phyloP scores from a whole-genome alignment of 2,329 filamentous ascomycete genomes.

The Cladobotryum protrusum region DNA sequence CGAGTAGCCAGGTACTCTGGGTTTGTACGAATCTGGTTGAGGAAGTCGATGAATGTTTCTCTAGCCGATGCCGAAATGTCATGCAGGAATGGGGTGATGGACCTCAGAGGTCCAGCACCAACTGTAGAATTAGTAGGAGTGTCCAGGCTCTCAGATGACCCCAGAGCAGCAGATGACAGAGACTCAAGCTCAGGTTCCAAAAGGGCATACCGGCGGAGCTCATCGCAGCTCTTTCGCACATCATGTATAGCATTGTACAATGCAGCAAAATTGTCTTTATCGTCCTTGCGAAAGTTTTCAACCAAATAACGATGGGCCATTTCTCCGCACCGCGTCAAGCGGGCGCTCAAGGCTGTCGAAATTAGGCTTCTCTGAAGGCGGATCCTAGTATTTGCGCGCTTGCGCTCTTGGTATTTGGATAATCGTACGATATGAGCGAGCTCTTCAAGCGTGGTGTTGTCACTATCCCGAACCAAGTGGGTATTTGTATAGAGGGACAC shows the following conservation, averaged over 20 bases:
- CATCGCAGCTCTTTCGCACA: constrained; percentile 70
- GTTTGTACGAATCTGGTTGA: constrained; percentile 77
- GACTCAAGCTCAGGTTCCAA: constrained; percentile 67
- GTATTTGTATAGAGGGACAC: constrained; percentile 60
- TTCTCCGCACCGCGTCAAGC: constrained; percentile 68
- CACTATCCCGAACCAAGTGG: constrained; percentile 52
- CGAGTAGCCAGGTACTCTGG: constrained; percentile 81
- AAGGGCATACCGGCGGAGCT: constrained; percentile 62
- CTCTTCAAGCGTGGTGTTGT: constrained; percentile 67
- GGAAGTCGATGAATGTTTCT: constrained; percentile 69
- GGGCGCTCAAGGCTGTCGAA: constrained; percentile 67
- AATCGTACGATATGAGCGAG: constrained; percentile 71
- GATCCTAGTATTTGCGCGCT: constrained; percentile 65
- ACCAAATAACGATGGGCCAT: constrained; percentile 69
- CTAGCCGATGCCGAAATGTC: constrained; percentile 71
- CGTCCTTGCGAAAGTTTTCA: constrained; percentile 70
- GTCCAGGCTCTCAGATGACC: constrained; percentile 45
- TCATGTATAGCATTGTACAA: constrained; percentile 74
- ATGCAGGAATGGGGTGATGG: constrained; percentile 55
- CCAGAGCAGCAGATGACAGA: constrained; percentile 35
- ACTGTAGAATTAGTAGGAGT: constrained; percentile 38
- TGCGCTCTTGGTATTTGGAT: constrained; percentile 76
- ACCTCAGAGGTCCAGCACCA: constrained; percentile 30
- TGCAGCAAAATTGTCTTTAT: constrained; percentile 69
- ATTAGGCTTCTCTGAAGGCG: constrained; percentile 69